Percentiles rank a stretch among this genome's conserved stretches.
Conservation (phyloP, 2,329 filamentous ascomycete genomes). For the Alternaria tenuissima region DNA sequence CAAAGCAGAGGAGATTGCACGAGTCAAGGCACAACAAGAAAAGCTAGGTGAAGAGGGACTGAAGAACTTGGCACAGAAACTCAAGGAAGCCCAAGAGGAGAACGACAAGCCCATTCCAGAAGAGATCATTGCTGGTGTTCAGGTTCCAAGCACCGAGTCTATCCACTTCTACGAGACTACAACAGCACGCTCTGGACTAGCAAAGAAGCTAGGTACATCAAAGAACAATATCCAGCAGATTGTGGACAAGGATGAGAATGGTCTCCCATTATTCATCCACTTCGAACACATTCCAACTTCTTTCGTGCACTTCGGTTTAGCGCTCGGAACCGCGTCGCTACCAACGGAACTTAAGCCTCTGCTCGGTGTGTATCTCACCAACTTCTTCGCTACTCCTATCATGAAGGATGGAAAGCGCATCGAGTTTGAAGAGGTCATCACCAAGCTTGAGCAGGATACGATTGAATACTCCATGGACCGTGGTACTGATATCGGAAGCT, state of each 20-base stretch:
- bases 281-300: slow-evolving; percentile 94
- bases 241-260: slow-evolving; percentile 72
- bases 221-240: slow-evolving; percentile 76
- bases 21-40: slow-evolving; percentile 80
- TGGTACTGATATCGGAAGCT: slow-evolving; percentile 74
- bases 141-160: slow-evolving; percentile 83
- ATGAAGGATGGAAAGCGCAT: slow-evolving; percentile 76
- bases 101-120: slow-evolving; percentile 88
- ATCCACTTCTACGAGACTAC: slow-evolving; percentile 93
- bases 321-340: slow-evolving; percentile 79
- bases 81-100: slow-evolving; percentile 84
- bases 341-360: slow-evolving; percentile 86
- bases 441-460: slow-evolving; percentile 89
- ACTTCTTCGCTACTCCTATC: slow-evolving; percentile 94
- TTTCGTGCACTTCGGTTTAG: slow-evolving; percentile 85
- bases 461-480: slow-evolving; percentile 80
- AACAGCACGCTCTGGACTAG: slow-evolving; percentile 83
- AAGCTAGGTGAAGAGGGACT: slow-evolving; percentile 84
- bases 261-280: slow-evolving; percentile 87
- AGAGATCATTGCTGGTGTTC: slow-evolving; percentile 80
- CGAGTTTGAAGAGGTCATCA: slow-evolving; percentile 91
- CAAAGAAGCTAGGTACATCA: slow-evolving; percentile 72
- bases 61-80: slow-evolving; percentile 73
- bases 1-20: slow-evolving; percentile 80
- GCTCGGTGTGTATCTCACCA: slow-evolving; percentile 83